Percentiles rank a stretch among this genome's conserved stretches.
These are phyloP conservation scores for Blastobotrys terrestris DNA, from an alignment of 805 yeast species.

Conservation along the genomic window DNA sequence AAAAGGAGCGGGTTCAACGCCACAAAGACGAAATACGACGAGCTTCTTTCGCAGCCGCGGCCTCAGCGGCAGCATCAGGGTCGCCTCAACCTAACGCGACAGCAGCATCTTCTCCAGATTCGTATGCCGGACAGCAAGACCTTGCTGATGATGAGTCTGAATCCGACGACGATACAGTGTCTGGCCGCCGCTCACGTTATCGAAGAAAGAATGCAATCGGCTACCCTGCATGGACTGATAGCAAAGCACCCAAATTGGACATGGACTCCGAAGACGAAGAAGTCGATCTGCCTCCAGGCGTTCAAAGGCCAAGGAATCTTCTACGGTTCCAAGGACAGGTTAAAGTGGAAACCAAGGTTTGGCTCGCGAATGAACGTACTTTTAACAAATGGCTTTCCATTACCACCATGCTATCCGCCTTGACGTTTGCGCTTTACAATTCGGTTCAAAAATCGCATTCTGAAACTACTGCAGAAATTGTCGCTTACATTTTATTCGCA, in stretches of 20 bases:
- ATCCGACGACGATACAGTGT: constrained; percentile 2
- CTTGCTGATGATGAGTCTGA: constrained; percentile 19
- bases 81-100: too few relatives aligned
- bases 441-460: constrained; percentile 65
- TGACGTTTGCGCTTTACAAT: constrained; percentile 78
- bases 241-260: constrained; percentile 7
- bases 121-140: constrained; percentile 12
- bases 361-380: constrained; percentile 98
- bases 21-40: constrained; percentile 1
- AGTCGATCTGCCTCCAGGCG: constrained; percentile 82
- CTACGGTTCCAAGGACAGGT: constrained; percentile 87
- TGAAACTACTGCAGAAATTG: constrained; percentile 46
- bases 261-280: constrained; percentile 78
- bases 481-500: constrained; percentile 76
- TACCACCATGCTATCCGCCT: constrained; percentile 72
- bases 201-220: constrained; percentile 3
- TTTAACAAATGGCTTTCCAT: constrained; percentile 93
- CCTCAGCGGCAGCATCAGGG: too few relatives aligned
- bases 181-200: not conserved
- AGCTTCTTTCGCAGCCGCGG: constrained; percentile 1
- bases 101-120: constrained; percentile 8
- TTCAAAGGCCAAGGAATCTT: constrained; percentile 68
- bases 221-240: constrained; percentile 8
- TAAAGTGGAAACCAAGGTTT: constrained; percentile 94
- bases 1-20: constrained; percentile 43